Evolutionary conservation across 73 alveolate genomes (phyloP).

Genomic region (Stentor roeselii): DNA sequence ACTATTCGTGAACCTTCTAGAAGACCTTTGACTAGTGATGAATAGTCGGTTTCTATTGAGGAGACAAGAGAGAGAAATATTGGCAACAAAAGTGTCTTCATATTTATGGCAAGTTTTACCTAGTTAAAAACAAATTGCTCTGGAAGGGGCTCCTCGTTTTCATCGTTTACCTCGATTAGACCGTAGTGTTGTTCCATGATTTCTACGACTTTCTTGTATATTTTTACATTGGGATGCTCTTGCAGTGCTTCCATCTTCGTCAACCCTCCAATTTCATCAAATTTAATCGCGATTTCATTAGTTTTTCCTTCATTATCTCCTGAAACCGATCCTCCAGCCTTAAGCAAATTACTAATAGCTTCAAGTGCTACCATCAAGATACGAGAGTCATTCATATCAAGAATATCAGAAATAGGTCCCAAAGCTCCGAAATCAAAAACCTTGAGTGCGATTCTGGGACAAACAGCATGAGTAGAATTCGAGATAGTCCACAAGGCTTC

Average conservation of each 20-base stretch:
- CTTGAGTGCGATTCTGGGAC: slow-evolving; percentile 46
- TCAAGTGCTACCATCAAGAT: slow-evolving; percentile 83
- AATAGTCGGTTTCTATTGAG: too few species aligned
- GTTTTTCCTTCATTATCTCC: slow-evolving; percentile 28
- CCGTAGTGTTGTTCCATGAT: slow-evolving; percentile 22
- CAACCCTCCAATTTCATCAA: slow-evolving; percentile 25
- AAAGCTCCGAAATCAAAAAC: slow-evolving; percentile 75
- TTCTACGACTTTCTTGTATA: neutral
- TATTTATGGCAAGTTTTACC: too few species aligned
- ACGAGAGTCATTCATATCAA: slow-evolving; percentile 62
- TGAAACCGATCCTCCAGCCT: slow-evolving; percentile 54
- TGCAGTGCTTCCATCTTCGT: slow-evolving; percentile 9
- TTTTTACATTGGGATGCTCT: slow-evolving; percentile 9
- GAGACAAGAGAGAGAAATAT: too few species aligned
- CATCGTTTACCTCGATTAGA: neutral
- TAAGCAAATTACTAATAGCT: slow-evolving; percentile 72
- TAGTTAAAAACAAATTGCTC: neutral
- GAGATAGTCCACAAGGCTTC: slow-evolving; percentile 93
- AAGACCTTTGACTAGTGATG: too few species aligned
- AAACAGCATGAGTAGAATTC: slow-evolving; percentile 79
- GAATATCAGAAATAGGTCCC: slow-evolving; percentile 47
- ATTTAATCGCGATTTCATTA: slow-evolving; percentile 13
- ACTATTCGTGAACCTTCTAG: too few species aligned
- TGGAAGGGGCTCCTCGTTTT: neutral
- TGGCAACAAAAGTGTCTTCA: too few species aligned